phyloP scores from a whole-genome alignment of 2,329 filamentous ascomycete genomes.

The Aspergillus fumigatiaffinis region DNA sequence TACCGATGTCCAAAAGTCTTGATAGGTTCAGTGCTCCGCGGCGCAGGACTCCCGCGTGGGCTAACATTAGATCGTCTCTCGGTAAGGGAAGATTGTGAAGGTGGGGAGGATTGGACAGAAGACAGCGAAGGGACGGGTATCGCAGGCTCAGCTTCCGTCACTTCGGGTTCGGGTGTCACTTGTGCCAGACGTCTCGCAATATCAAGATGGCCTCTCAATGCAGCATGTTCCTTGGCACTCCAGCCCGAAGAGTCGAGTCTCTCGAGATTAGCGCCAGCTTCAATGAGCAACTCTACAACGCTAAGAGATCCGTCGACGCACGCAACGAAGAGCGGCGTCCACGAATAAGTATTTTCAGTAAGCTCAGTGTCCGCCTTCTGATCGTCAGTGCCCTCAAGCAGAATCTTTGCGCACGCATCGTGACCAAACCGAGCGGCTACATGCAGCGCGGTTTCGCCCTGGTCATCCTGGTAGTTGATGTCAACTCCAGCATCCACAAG shows the following conservation, averaged over 20 bases:
- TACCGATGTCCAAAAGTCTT: slow-evolving; percentile 97
- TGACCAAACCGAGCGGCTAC: slow-evolving; percentile 87
- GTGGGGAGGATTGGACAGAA: slow-evolving; percentile 34
- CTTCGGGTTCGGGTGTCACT: slow-evolving; percentile 46
- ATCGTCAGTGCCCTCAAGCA: slow-evolving; percentile 65
- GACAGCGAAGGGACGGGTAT: slow-evolving; percentile 29
- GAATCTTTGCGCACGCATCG: slow-evolving; percentile 69
- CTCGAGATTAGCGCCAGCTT: slow-evolving; percentile 71
- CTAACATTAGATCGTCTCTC: slow-evolving; percentile 40
- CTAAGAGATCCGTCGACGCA: slow-evolving; percentile 79
- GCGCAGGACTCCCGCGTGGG: slow-evolving; percentile 37
- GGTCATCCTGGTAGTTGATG: slow-evolving; percentile 87
- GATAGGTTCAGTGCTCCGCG: slow-evolving; percentile 64
- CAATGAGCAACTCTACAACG: slow-evolving; percentile 72
- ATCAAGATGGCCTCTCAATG: slow-evolving; percentile 78
- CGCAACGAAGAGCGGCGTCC: slow-evolving; percentile 93
- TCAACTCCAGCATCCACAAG: slow-evolving; percentile 87
- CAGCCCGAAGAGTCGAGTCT: slow-evolving; percentile 82
- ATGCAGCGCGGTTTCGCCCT: slow-evolving; percentile 87
- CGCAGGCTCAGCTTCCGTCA: slow-evolving; percentile 30
- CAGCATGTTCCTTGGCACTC: slow-evolving; percentile 90
- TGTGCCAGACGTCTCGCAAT: slow-evolving; percentile 68
- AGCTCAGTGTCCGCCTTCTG: slow-evolving; percentile 76
- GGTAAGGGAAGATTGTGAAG: slow-evolving; percentile 36
- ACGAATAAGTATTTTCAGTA: slow-evolving; percentile 77